These are phyloP conservation scores for Rossbeevera mucosa DNA, from an alignment of 768 basidiomycete genomes.

Conservation along the genomic window DNA sequence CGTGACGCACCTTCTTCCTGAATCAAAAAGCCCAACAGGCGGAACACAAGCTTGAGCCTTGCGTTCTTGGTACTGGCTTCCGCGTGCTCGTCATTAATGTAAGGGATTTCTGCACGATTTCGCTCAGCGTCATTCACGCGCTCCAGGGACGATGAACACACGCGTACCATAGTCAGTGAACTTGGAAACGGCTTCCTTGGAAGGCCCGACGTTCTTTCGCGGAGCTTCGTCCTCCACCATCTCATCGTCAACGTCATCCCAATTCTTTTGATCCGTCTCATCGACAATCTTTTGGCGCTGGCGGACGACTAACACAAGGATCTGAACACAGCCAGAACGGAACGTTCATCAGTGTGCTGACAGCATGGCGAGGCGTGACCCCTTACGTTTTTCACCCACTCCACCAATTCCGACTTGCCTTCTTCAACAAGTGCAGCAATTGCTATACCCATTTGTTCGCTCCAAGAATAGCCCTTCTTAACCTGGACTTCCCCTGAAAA, in stretches of 20 bases:
- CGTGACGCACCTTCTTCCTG: slow-evolving; percentile 55
- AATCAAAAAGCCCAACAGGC: slow-evolving; percentile 67
- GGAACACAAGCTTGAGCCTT: slow-evolving; percentile 80
- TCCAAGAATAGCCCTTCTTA: slow-evolving; percentile 85
- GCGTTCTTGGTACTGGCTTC: slow-evolving; percentile 73
- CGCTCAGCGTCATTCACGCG: slow-evolving; percentile 2
- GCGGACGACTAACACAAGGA: slow-evolving; percentile 54
- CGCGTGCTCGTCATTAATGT: slow-evolving; percentile 68
- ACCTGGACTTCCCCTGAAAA: slow-evolving; percentile 70
- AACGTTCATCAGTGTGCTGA: slow-evolving; percentile 15
- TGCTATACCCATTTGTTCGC: slow-evolving; percentile 84
- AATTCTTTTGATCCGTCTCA: slow-evolving; percentile 47
- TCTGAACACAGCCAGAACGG: slow-evolving; percentile 37
- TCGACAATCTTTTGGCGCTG: slow-evolving; percentile 58
- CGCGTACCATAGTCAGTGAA: slow-evolving; percentile 73
- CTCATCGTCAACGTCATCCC: slow-evolving; percentile 36
- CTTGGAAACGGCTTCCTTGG: slow-evolving; percentile 63
- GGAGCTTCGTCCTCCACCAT: slow-evolving; percentile 26
- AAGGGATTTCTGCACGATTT: slow-evolving; percentile 62
- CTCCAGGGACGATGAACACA: neutral
- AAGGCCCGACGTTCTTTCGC: slow-evolving; percentile 39
- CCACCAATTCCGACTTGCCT: slow-evolving; percentile 58
- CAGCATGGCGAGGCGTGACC: slow-evolving; percentile 15
- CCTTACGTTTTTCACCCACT: slow-evolving; percentile 80
- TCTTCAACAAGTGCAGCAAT: slow-evolving; percentile 69